These are phyloP conservation scores for Trichoderma breve DNA, from an alignment of 2,329 filamentous ascomycete species.

Conservation along the genomic window DNA sequence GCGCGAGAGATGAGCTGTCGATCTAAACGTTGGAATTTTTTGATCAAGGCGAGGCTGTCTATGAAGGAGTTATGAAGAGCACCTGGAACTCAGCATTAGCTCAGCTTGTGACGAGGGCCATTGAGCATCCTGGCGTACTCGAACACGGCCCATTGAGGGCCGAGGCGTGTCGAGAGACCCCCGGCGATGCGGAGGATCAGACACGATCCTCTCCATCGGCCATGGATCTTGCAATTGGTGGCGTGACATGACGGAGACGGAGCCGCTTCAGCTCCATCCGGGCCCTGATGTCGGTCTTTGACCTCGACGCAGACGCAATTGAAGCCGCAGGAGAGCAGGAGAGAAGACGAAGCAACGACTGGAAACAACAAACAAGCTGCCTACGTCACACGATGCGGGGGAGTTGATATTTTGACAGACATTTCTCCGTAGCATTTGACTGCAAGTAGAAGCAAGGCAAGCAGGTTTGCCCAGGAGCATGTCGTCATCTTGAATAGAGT, in stretches of 20 bases:
- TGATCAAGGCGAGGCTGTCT: background rate
- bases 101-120: background rate
- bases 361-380: background rate
- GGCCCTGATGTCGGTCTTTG: background rate
- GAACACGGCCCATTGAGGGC: background rate
- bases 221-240: background rate
- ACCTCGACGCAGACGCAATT: background rate
- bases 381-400: conserved; percentile 19
- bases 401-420: background rate
- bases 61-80: background rate
- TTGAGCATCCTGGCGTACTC: background rate
- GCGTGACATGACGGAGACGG: conserved; percentile 1
- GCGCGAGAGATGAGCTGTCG: background rate
- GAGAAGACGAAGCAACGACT: background rate
- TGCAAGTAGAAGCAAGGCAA: background rate
- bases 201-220: background rate
- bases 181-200: background rate
- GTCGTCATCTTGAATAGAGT: conserved; percentile 6
- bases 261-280: background rate
- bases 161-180: background rate
- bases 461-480: conserved; percentile 13
- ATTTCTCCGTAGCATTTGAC: background rate
- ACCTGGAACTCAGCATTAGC: background rate
- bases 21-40: background rate
- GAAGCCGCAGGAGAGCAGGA: background rate